Base-by-base conservation (phyloP, 129 eudicot species). In the Flaveria robusta region DNA sequence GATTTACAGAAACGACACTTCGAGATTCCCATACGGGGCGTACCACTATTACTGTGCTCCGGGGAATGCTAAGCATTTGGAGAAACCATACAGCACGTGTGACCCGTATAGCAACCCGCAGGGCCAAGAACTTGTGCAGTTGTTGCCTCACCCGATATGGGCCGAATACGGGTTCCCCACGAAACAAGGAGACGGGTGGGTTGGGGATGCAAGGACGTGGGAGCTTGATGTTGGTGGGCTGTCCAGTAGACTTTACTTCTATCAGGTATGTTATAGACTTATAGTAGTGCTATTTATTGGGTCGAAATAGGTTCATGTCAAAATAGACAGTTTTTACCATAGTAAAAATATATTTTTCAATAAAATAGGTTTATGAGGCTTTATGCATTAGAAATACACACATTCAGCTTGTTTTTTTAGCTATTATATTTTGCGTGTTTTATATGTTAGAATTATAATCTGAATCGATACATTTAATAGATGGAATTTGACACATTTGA, bases 91-190 rank as follows among this genome's bases (percentile, higher is more conserved):
- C 58, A 82, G 85, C 81, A 69, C 79, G 0, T 93, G 98, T 66
- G 98, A 93, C 73, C 88, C 98, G 22, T 90, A 88, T 46, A 90
- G 98, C 82, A 93, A 93, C 74, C 98, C 97, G 5, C 97, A 88
- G 68, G 93, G 93, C 9, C 98, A 93, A 74, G 98, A 93, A 68
- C 45, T 90, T 42, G 84, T 93, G 14, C 98, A 93, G 90, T 45
- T 93, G 81, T 74, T 90, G 41, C 98, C 98, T 72, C 98, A 93
- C 85, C 97, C 98, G 0, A 83, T 90, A 16, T 93, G 97, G 97
- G 90, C 82, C 1, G 91, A 87, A 0, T 88, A 93, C 43, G 97
- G 97, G 27, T 93, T 82, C 60, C 98, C 98, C 3, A 87, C 87
- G 7, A 87, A 83, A 68, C 83, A 83, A 45, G 97, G 98, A 24